A percentile compares a stretch with the other conserved stretches of the same genome.
Conservation (phyloP, 225 moss, liverwort and hornwort genomes). For the Polytrichum commune region DNA sequence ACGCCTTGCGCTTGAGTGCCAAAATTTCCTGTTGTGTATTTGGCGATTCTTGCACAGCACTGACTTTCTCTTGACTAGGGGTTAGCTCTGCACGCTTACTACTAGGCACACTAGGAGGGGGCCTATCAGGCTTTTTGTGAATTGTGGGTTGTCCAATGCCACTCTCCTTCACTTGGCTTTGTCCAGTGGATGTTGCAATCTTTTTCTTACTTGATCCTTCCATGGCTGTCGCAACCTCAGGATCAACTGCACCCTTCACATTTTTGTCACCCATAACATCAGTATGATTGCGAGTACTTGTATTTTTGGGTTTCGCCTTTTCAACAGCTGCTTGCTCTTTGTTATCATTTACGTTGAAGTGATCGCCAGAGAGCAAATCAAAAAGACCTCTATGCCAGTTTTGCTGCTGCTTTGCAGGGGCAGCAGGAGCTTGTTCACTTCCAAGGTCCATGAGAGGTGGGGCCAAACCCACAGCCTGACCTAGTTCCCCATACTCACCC, state of each 20-base stretch:
- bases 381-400: constrained; percentile 15
- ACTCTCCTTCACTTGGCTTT: background rate
- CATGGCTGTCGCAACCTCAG: constrained; percentile 32
- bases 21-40: constrained; percentile 63
- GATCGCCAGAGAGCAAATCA: constrained; percentile 59
- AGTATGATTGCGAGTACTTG: background rate
- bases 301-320: background rate
- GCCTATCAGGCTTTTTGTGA: constrained; percentile 26
- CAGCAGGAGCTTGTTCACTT: constrained; percentile 20
- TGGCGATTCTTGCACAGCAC: constrained; percentile 36
- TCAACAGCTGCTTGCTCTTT: background rate
- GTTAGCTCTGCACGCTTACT: background rate
- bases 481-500: constrained; percentile 65
- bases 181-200: constrained; percentile 7
- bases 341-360: constrained; percentile 6
- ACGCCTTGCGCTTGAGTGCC: constrained; percentile 81
- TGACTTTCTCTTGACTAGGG: constrained; percentile 6
- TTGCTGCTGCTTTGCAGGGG: constrained; percentile 22
- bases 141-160: constrained; percentile 14
- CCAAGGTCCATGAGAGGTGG: constrained; percentile 45
- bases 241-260: constrained; percentile 40
- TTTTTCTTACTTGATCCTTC: constrained; percentile 6
- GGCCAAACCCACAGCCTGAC: constrained; percentile 38
- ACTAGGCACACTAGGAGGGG: constrained; percentile 9
- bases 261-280: constrained; percentile 22